Evolutionary conservation across 2,329 filamentous ascomycete species (phyloP).

Genomic region (Ascomycota sp.): DNA sequence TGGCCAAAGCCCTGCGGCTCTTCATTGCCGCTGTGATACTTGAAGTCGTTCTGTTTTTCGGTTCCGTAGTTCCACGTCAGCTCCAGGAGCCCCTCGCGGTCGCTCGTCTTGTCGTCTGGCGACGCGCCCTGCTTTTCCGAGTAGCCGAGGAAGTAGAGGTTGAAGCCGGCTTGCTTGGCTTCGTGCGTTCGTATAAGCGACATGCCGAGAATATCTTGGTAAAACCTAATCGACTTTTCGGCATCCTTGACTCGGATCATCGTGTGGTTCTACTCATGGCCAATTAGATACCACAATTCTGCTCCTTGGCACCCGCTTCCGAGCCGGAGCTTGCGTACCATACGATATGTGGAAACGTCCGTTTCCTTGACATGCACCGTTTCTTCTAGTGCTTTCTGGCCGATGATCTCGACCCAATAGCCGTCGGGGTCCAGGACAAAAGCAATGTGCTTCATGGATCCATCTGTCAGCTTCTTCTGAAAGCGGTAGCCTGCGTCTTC

Average conservation of each 20-base stretch:
- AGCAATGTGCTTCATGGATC: constrained; percentile 68
- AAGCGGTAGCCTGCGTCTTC: constrained; percentile 82
- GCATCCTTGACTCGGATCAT: constrained; percentile 86
- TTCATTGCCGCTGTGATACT: constrained; percentile 81
- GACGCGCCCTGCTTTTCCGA: constrained; percentile 30
- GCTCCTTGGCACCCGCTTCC: too few relatives aligned
- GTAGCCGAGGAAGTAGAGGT: constrained; percentile 83
- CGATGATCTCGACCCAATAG: constrained; percentile 70
- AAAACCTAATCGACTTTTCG: constrained; percentile 53
- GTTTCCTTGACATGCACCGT: constrained; percentile 52
- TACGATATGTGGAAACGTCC: constrained; percentile 52
- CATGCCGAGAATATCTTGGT: constrained; percentile 80
- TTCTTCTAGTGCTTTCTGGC: constrained; percentile 46
- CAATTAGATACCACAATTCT: too few relatives aligned
- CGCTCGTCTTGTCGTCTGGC: constrained; percentile 31
- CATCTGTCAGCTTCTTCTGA: constrained; percentile 83
- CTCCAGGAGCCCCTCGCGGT: constrained; percentile 68
- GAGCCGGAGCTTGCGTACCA: constrained; percentile 18
- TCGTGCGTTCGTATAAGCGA: constrained; percentile 51
- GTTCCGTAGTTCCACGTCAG: constrained; percentile 69
- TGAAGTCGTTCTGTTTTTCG: constrained; percentile 64
- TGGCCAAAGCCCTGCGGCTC: constrained; percentile 88
- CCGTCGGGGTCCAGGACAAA: constrained; percentile 76
- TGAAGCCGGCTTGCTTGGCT: constrained; percentile 51
- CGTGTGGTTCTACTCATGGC: constrained; percentile 70